Conservation (phyloP, 1,139 yeast species). For the Magnusiomyces paraingens region DNA sequence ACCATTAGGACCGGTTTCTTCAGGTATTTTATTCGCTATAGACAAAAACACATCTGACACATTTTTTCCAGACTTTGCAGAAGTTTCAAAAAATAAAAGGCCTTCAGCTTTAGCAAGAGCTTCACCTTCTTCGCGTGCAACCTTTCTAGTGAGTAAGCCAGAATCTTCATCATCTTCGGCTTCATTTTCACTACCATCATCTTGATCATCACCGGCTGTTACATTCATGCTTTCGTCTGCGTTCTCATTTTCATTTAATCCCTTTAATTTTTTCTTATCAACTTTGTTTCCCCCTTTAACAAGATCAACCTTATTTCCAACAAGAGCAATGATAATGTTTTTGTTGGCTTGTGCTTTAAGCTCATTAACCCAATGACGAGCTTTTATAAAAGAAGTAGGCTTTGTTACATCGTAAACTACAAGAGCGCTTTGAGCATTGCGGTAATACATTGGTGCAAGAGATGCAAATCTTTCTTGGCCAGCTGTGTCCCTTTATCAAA, state of each 20-base stretch:
- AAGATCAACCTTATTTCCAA: conserved; percentile 86
- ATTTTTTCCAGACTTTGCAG: conserved; percentile 88
- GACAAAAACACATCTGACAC: conserved; percentile 90
- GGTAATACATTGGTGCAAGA: conserved; percentile 94
- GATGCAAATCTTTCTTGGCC: conserved; percentile 98
- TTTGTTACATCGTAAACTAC: conserved; percentile 95
- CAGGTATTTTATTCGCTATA: conserved; percentile 80
- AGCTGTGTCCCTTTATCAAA: conserved; percentile 61
- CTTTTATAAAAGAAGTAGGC: conserved; percentile 95
- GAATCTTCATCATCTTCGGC: conserved; percentile 23
- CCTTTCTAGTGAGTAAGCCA: conserved; percentile 53
- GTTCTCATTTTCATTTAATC: background rate
- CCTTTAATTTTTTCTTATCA: background rate
- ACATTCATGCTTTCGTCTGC: background rate
- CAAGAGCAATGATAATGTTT: conserved; percentile 85
- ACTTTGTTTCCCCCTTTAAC: conserved; percentile 14
- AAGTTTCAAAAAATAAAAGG: conserved; percentile 83
- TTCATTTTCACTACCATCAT: conserved; percentile 34
- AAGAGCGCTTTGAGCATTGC: conserved; percentile 97
- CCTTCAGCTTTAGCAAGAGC: conserved; percentile 79
- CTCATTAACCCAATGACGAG: conserved; percentile 99
- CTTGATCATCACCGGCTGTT: conserved; percentile 17
- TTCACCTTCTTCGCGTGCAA: conserved; percentile 82
- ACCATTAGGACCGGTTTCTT: conserved; percentile 22
- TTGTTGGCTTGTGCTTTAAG: conserved; percentile 91